Evolutionary conservation across 768 basidiomycete genomes (phyloP), one percentile per base, ranked within the genome.

Genomic region (Leccinum uliginosum): DNA sequence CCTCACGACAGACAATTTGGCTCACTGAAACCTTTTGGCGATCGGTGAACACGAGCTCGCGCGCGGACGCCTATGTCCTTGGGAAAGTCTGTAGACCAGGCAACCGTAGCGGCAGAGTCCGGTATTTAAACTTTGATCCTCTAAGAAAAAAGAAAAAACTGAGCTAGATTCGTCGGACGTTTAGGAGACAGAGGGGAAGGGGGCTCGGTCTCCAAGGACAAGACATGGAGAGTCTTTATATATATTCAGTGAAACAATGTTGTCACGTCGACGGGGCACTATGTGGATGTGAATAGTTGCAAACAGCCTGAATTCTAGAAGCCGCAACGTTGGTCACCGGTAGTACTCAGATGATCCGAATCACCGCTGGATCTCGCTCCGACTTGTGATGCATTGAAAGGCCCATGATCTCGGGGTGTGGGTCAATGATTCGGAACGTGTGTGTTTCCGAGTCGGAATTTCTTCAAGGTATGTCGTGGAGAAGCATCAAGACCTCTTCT

Each of bases 231-330:
- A 40, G 44, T 32, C 26, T 58, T 26, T 66, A 40, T 66, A 68
- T 32, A 32, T 32, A 32, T 32, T 32, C 32, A 68, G 65, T n/a
- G 44, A 26, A 27, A 29, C 27, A 19, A 17, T 14, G 34, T 15
- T 27, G 43, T 32, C 17, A 7, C 21, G 45, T 62, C 63, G n/a
- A n/a, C n/a, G 63, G 65, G 46, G 50, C 32, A 26, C 29, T 38
- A 21, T 14, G 65, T 67, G 66, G 66, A 38, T 68, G 30, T 34
- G 34, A 34, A 34, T 34, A 34, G 34, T 34, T 34, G 15, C 15
- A 32, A 32, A 6, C 12, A 32, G 30, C 30, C 12, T 32, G 30
- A 34, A 15, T 15, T 34, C 34, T 34, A 34, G 14, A 34, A 34
- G 15, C 6, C 34, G 14, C 34, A 15, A 34, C 32, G 32, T 3